Evolutionary conservation across 1,139 yeast genomes (phyloP).

Genomic region (Suhomyces choctaworum): DNA sequence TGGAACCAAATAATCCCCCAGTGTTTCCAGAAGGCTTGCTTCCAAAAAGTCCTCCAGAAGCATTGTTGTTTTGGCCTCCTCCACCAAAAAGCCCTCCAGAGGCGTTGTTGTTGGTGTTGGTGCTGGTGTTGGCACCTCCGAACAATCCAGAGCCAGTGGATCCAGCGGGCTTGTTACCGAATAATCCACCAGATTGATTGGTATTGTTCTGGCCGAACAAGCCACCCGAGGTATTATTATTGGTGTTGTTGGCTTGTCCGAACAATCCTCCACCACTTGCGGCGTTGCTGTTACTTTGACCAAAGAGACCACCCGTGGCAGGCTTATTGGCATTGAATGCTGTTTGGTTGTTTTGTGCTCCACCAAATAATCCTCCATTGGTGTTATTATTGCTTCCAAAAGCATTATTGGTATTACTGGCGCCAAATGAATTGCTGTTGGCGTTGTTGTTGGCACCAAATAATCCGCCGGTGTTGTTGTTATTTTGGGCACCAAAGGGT

Average conservation of each 20-base stretch:
- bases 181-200: slow-evolving; percentile 24
- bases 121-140: slow-evolving; percentile 20
- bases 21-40: slow-evolving; percentile 7
- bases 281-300: slow-evolving; percentile 17
- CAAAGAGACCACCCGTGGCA: slow-evolving; percentile 34
- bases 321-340: slow-evolving; percentile 19
- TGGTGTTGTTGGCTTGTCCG: slow-evolving; percentile 17
- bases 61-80: slow-evolving; percentile 8
- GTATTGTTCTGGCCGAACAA: slow-evolving; percentile 31
- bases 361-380: slow-evolving; percentile 17
- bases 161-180: slow-evolving; percentile 16
- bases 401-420: slow-evolving; percentile 11
- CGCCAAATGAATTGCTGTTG: slow-evolving; percentile 19
- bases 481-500: slow-evolving; percentile 19
- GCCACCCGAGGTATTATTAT: slow-evolving; percentile 25
- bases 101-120: slow-evolving; percentile 15
- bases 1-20: slow-evolving; percentile 25
- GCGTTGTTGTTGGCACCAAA: slow-evolving; percentile 23
- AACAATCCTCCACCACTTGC: slow-evolving; percentile 22
- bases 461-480: slow-evolving; percentile 20
- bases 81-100: slow-evolving; percentile 27
- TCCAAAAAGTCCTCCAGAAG: slow-evolving; percentile 13
- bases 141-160: slow-evolving; percentile 29
- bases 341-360: slow-evolving; percentile 6
- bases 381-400: slow-evolving; percentile 6